Conservation (phyloP, 495 filamentous ascomycete species). For the Friedmanniomyces simplex region DNA sequence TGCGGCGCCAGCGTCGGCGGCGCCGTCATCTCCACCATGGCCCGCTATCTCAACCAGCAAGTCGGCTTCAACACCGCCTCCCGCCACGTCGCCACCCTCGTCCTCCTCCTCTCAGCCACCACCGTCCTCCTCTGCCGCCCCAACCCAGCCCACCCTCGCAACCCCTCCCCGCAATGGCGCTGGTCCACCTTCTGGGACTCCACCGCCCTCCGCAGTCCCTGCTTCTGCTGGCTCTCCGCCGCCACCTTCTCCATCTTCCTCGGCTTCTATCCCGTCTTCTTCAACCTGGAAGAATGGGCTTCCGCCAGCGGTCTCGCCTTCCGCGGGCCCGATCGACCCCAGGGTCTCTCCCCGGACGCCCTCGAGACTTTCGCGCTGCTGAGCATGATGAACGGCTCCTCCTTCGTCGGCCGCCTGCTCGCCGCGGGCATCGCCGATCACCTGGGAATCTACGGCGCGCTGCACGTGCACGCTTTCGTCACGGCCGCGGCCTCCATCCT, state of each 20-base stretch:
- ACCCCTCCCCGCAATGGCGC: slow-evolving; percentile 19
- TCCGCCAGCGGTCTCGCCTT: slow-evolving; percentile 28
- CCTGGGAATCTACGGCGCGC: slow-evolving; percentile 20
- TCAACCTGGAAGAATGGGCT: slow-evolving; percentile 40
- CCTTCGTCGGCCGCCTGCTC: slow-evolving; percentile 30
- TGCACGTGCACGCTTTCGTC: slow-evolving; percentile 31
- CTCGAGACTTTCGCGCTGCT: slow-evolving; percentile 36
- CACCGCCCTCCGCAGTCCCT: slow-evolving; percentile 26
- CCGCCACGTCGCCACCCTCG: slow-evolving; percentile 24
- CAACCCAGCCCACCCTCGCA: slow-evolving; percentile 21
- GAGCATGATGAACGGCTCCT: slow-evolving; percentile 34
- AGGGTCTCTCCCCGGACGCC: slow-evolving; percentile 18
- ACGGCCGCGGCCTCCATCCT: slow-evolving; percentile 29
- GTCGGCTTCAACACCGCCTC: slow-evolving; percentile 31
- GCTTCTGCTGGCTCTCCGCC: slow-evolving; percentile 29
- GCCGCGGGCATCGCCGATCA: slow-evolving; percentile 26
- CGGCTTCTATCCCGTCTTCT: slow-evolving; percentile 38
- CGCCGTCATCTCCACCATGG: slow-evolving; percentile 29
- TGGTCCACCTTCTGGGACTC: slow-evolving; percentile 26
- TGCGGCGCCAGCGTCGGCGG: slow-evolving; percentile 33
- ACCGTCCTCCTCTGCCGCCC: slow-evolving; percentile 30
- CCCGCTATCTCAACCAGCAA: slow-evolving; percentile 26
- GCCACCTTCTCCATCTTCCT: slow-evolving; percentile 33
- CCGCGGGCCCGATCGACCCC: slow-evolving; percentile 13
- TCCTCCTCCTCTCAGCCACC: slow-evolving; percentile 24